A percentile compares a stretch with the other conserved stretches of the same genome.
phyloP scores from a whole-genome alignment of 108 stramenopile species.

The Nitzschia sp. region DNA sequence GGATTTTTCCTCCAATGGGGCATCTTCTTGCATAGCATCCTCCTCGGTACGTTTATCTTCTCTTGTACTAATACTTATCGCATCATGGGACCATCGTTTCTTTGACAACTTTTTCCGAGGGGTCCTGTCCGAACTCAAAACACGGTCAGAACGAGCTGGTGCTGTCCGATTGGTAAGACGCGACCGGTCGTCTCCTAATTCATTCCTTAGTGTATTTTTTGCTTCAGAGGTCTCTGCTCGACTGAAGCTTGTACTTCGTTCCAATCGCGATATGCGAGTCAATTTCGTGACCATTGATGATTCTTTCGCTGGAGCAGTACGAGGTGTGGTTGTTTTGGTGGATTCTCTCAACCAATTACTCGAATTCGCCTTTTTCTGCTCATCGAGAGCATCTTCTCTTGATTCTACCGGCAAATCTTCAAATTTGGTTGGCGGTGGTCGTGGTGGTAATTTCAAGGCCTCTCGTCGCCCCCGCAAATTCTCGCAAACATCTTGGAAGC shows the following conservation, averaged over 20 bases:
- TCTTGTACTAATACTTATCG: too few relatives aligned
- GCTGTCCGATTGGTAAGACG: not conserved
- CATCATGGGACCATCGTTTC: slow-evolving; percentile 1
- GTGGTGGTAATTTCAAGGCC: not conserved
- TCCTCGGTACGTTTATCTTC: too few relatives aligned
- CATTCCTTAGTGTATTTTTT: not conserved
- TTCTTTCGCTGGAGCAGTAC: too few relatives aligned
- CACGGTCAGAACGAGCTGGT: not conserved
- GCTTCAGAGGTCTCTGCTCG: not conserved
- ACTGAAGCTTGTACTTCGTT: not conserved
- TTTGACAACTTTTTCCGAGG: not conserved
- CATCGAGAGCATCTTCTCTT: not conserved
- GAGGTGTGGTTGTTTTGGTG: too few relatives aligned
- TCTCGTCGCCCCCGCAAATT: not conserved
- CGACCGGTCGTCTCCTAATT: not conserved
- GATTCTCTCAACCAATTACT: too few relatives aligned
- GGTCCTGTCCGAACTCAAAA: not conserved
- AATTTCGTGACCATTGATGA: not conserved
- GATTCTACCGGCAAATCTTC: not conserved
- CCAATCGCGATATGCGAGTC: too few relatives aligned
- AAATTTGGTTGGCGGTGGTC: not conserved
- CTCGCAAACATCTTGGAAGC: slow-evolving; percentile 1
- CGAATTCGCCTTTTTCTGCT: not conserved
- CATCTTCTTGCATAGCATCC: too few relatives aligned
- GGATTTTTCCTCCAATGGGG: too few relatives aligned